Conservation (phyloP, 148 eudicot genomes). For the Vaccinium corymbosum region DNA sequence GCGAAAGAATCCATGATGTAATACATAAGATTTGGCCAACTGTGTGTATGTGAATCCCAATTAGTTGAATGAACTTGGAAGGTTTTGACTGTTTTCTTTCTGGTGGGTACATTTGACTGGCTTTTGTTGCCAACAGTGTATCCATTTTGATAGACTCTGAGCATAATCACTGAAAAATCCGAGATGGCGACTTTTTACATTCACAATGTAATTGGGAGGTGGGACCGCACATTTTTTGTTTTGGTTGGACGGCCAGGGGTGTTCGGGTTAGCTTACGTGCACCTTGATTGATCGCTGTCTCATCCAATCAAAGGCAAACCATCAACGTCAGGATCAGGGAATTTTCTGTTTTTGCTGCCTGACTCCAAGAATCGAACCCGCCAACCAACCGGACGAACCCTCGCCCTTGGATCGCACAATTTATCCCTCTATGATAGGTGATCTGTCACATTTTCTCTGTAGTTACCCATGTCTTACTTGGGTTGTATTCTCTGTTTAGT, state of each 20-base stretch:
- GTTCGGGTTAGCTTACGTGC: background rate
- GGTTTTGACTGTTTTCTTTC: background rate
- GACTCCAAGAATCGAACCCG: no score
- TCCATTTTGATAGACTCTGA: background rate
- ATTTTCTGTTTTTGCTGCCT: no score
- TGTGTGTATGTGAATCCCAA: background rate
- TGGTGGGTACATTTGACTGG: background rate
- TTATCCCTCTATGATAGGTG: background rate
- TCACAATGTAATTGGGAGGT: background rate
- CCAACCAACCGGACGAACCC: no score
- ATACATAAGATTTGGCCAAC: background rate
- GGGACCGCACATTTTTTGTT: no score
- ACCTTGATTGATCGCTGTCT: no score
- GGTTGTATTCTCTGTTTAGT: background rate
- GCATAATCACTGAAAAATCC: background rate
- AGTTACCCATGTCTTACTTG: slow-evolving; percentile 11
- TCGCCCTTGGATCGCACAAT: background rate
- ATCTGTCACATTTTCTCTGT: background rate
- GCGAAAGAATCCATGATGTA: background rate
- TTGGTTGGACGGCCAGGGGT: no score
- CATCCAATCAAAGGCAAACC: no score
- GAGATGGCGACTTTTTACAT: no score
- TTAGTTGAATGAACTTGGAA: background rate
- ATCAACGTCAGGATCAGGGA: no score
- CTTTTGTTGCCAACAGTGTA: background rate